phyloP scores from a whole-genome alignment of 176 grass and related monocot species.

The Paspalum notatum region DNA sequence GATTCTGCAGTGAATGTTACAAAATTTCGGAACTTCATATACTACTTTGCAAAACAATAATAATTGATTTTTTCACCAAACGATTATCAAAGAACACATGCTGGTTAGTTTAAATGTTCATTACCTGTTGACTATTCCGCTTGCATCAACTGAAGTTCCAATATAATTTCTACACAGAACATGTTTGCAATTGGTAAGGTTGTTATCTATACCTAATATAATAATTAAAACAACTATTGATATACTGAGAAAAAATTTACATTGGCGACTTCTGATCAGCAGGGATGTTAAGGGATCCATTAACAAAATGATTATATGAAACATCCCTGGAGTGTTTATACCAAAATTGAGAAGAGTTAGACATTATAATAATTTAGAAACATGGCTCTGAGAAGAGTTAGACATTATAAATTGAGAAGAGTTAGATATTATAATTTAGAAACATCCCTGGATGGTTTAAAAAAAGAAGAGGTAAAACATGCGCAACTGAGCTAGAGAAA shows the following conservation, averaged over 20 bases:
- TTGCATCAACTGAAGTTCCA: constrained; percentile 27
- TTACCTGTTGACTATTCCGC: constrained; percentile 29
- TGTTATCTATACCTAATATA: background rate
- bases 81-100: background rate
- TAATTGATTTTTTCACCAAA: constrained; percentile 5
- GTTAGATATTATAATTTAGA: too few relatives aligned
- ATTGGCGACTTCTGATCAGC: background rate
- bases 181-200: constrained; percentile 18
- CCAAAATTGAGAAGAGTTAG: constrained; percentile 28
- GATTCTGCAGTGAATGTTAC: background rate
- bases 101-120: background rate
- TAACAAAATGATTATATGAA: constrained; percentile 46
- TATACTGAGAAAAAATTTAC: constrained; percentile 22
- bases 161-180: constrained; percentile 41
- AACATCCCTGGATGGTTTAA: constrained; percentile 59
- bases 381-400: too few relatives aligned
- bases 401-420: too few relatives aligned
- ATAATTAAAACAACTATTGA: background rate
- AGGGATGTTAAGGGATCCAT: constrained; percentile 8
- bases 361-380: too few relatives aligned
- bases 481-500: background rate
- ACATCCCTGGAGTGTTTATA: constrained; percentile 57
- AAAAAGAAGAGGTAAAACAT: constrained; percentile 19
- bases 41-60: background rate
- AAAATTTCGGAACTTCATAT: background rate